Base-by-base conservation (phyloP, 768 basidiomycete species). In the Lentinula guzmanii region DNA sequence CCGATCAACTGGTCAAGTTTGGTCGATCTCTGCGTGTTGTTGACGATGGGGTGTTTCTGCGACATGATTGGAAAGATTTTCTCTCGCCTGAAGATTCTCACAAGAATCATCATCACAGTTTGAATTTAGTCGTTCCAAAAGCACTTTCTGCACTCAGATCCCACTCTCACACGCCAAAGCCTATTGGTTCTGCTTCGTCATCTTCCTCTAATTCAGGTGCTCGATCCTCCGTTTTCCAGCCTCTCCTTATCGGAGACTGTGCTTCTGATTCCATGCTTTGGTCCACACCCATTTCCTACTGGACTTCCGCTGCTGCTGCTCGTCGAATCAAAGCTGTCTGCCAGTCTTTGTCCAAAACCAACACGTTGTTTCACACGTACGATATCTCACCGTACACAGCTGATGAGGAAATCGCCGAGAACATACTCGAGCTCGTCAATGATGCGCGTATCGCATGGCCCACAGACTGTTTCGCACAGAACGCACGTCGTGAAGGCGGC, bases 401-500 rank as follows among this genome's bases (percentile, higher is more conserved):
- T 1, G 79, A 84, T 43, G 85, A 87, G 16, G 89, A 91, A 65
- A 82, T 92, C 52, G 76, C 79, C 6, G 86, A 87, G 6, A 82
- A 80, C 51, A 77, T 91, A 0, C 73, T 89, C n/a, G 90, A 91
- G 51, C 78, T 92, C 35, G 82, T 92, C 48, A 85, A 86, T 65
- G 90, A 92, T 63, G 80, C 87, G 10, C 83, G 86, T 28, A 78
- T 91, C 37, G 86, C 87, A 13, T 92, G 89, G 89, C 89, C 89
- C 9, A 87, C 86, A 1, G 86, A 92, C 28, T 83, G 85, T 63
- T 74, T 87, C 39, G 82, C 80, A 3, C 74, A 79, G 56, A 78
- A 77, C 58, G 79, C 82, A 1, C 78, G 78, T 58, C 75, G 71
- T 16, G 82, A 79, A 2, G 78, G 79, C 13, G 87, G 84, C 1